Percentiles rank a stretch among this genome's conserved stretches.
phyloP scores from a whole-genome alignment of 306 rosid species.

The Inga laurina region DNA sequence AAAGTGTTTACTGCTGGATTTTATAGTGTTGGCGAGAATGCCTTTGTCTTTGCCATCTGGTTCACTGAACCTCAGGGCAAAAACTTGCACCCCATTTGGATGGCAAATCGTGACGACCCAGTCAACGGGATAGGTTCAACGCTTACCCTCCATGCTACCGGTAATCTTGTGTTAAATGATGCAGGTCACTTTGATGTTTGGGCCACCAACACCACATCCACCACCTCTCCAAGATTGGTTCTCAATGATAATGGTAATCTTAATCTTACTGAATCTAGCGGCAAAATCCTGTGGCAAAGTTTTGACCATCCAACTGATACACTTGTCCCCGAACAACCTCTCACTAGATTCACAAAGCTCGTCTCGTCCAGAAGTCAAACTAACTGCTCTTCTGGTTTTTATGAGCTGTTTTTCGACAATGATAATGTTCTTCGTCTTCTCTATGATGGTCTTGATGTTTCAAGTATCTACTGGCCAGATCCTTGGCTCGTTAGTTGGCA shows the following conservation, averaged over 20 bases:
- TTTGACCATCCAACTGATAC: conserved; percentile 52
- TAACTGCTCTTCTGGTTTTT: conserved; percentile 36
- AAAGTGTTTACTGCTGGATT: conserved; percentile 43
- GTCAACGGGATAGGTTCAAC: conserved; percentile 42
- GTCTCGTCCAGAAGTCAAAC: conserved; percentile 34
- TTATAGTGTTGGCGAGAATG: conserved; percentile 33
- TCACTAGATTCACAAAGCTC: conserved; percentile 33
- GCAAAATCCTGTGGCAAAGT: conserved; percentile 44
- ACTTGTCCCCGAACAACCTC: conserved; percentile 43
- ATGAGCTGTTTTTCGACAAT: conserved; percentile 33
- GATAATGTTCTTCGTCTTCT: neutral
- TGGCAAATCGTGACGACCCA: conserved; percentile 41
- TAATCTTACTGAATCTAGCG: conserved; percentile 3
- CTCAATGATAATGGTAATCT: conserved; percentile 36
- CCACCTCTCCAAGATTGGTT: neutral
- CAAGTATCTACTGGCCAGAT: neutral
- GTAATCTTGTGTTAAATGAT: conserved; percentile 39
- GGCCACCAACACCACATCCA: conserved; percentile 35
- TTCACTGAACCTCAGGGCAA: conserved; percentile 18
- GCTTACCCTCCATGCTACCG: conserved; percentile 36
- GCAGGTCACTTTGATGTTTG: conserved; percentile 32
- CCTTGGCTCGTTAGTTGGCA: neutral
- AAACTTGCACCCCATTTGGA: conserved; percentile 36
- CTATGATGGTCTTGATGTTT: conserved; percentile 22
- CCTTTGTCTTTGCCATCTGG: conserved; percentile 50